phyloP scores from a whole-genome alignment of 768 basidiomycete species.

The Termitomyces sp. region DNA sequence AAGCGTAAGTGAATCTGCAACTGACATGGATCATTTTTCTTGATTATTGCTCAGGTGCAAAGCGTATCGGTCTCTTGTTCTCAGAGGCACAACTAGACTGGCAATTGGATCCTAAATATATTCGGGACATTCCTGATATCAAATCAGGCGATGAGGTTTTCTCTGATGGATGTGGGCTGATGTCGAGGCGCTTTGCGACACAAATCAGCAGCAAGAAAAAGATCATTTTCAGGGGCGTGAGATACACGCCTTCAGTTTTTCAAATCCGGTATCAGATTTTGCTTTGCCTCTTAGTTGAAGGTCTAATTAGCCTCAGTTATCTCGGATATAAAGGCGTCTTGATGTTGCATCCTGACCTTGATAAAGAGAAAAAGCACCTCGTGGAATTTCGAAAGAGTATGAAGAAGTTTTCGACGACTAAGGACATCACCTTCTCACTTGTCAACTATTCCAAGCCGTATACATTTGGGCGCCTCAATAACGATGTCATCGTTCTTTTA shows the following conservation, averaged over 20 bases:
- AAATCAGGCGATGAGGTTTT: slow-evolving; percentile 50
- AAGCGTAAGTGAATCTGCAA: slow-evolving; percentile 40
- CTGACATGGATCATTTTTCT: background rate
- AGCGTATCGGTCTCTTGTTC: slow-evolving; percentile 63
- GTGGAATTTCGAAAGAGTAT: slow-evolving; percentile 63
- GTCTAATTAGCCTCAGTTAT: slow-evolving; percentile 33
- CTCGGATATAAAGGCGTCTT: slow-evolving; percentile 69
- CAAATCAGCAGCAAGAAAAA: slow-evolving; percentile 48
- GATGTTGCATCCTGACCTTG: slow-evolving; percentile 59
- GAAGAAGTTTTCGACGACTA: slow-evolving; percentile 58
- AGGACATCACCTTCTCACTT: slow-evolving; percentile 58
- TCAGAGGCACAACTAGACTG: slow-evolving; percentile 59
- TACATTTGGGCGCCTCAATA: slow-evolving; percentile 61
- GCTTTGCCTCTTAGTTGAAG: background rate
- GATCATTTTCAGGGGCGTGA: slow-evolving; percentile 45
- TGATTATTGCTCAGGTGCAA: slow-evolving; percentile 40
- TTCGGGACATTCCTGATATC: slow-evolving; percentile 55
- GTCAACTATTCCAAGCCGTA: slow-evolving; percentile 61
- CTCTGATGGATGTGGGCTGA: slow-evolving; percentile 67
- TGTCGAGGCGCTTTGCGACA: slow-evolving; percentile 43
- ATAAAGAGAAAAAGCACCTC: slow-evolving; percentile 35
- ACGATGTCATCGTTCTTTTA: slow-evolving; percentile 62
- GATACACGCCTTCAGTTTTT: slow-evolving; percentile 57
- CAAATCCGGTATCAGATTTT: slow-evolving; percentile 48
- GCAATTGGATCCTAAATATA: slow-evolving; percentile 39